Percentiles rank a stretch among this genome's conserved stretches.
phyloP scores from a whole-genome alignment of 1,284 basidiomycete genomes.

The Tetrapyrgos nigripes region DNA sequence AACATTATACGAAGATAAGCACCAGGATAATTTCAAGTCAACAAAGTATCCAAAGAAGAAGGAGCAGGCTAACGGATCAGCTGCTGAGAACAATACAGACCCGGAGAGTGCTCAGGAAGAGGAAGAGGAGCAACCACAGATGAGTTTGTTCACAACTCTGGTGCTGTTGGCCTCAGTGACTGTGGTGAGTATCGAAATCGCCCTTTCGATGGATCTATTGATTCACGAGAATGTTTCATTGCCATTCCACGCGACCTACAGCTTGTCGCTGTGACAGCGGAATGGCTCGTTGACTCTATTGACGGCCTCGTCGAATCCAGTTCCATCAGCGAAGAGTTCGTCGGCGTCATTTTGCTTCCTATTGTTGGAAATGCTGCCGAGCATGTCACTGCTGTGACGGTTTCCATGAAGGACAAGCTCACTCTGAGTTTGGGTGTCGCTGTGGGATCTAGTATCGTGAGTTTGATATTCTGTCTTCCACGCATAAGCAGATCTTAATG shows the following conservation, averaged over 20 bases:
- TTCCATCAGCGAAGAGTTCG: constrained; percentile 75
- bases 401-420: constrained; percentile 82
- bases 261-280: constrained; percentile 83
- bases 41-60: constrained; percentile 39
- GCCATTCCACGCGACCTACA: constrained; percentile 37
- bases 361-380: constrained; percentile 91
- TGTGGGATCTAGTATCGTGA: constrained; percentile 88
- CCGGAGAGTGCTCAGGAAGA: constrained; percentile 32
- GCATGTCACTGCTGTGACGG: constrained; percentile 88
- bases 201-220: neutral
- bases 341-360: constrained; percentile 88
- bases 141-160: constrained; percentile 61
- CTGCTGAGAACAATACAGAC: neutral
- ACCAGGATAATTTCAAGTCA: constrained; percentile 44
- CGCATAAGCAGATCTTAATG: neutral
- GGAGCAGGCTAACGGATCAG: neutral
- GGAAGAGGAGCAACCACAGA: constrained; percentile 60
- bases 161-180: constrained; percentile 65
- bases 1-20: constrained; percentile 67
- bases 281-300: constrained; percentile 85
- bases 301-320: constrained; percentile 59
- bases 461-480: constrained; percentile 32
- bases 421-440: constrained; percentile 83
- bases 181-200: constrained; percentile 52
- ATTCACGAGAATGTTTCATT: neutral